A percentile compares a stretch with the other conserved stretches of the same genome.
These are phyloP conservation scores for Colletotrichum incanum DNA, from an alignment of 2,329 filamentous ascomycete species.

Conservation along the genomic window DNA sequence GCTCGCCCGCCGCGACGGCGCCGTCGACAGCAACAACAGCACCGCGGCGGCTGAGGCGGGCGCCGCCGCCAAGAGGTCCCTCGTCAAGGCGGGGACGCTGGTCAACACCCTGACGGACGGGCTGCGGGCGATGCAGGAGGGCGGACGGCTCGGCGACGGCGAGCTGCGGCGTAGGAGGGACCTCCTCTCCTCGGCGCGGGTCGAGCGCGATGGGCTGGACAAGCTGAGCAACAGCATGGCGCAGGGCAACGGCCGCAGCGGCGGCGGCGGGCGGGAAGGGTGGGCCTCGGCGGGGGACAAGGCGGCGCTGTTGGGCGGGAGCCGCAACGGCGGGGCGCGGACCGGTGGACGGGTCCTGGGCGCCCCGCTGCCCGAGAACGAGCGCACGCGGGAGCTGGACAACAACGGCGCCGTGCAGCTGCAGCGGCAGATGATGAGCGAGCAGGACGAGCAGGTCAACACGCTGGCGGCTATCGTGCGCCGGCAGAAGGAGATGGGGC, in stretches of 20 bases:
- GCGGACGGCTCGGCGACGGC: conserved; percentile 76
- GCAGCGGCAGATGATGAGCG: conserved; percentile 80
- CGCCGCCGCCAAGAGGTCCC: conserved; percentile 80
- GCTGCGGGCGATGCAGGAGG: conserved; percentile 70
- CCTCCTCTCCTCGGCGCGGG: conserved; percentile 77
- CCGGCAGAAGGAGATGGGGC: conserved; percentile 83
- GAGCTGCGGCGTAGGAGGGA: conserved; percentile 82
- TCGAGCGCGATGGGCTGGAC: conserved; percentile 84
- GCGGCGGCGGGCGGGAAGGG: conserved; percentile 67
- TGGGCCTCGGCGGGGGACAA: conserved; percentile 66
- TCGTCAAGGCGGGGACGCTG: conserved; percentile 78
- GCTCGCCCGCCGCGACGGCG: conserved; percentile 77
- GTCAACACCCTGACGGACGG: conserved; percentile 77
- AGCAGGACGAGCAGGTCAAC: conserved; percentile 82
- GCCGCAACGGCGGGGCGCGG: conserved; percentile 49
- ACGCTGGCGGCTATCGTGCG: conserved; percentile 78
- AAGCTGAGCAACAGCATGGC: conserved; percentile 74
- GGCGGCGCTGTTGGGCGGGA: conserved; percentile 62
- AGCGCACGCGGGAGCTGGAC: conserved; percentile 82
- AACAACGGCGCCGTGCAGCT: conserved; percentile 82
- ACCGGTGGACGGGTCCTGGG: conserved; percentile 78
- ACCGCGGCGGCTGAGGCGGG: conserved; percentile 72
- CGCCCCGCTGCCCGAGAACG: conserved; percentile 80
- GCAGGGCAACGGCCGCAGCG: conserved; percentile 50
- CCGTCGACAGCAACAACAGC: conserved; percentile 57